Evolutionary conservation across 805 yeast species (phyloP).

Genomic region (Millerozyma miso): DNA sequence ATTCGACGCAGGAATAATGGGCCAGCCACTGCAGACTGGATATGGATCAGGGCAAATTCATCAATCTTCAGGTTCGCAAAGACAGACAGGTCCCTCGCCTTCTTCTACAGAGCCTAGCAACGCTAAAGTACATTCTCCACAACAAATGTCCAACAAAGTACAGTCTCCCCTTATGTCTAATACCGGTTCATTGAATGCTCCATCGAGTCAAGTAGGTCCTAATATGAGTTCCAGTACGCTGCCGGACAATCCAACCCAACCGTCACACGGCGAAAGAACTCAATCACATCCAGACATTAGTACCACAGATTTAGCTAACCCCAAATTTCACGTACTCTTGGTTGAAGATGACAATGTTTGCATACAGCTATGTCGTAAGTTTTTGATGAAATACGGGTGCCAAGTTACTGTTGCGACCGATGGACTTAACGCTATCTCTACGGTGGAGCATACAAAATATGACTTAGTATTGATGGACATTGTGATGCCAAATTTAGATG

Average conservation of each 20-base stretch:
- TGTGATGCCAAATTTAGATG: conserved; percentile 84
- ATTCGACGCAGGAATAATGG: background rate
- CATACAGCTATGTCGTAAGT: conserved; percentile 76
- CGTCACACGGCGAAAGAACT: conserved; percentile 1
- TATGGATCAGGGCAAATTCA: conserved; percentile 4
- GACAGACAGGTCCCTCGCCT: conserved; percentile 7
- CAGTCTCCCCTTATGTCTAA: conserved; percentile 12
- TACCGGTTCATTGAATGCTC: conserved; percentile 3
- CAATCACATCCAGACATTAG: conserved; percentile 11
- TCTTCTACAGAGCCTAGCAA: conserved; percentile 9
- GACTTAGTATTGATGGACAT: conserved; percentile 84
- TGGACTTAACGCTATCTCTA: conserved; percentile 83
- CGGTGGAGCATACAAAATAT: conserved; percentile 64
- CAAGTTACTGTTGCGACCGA: conserved; percentile 90
- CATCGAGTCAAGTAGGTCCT: conserved; percentile 4
- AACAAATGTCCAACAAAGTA: conserved; percentile 6
- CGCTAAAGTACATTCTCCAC: conserved; percentile 15
- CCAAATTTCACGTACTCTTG: conserved; percentile 64
- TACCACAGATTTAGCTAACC: conserved; percentile 26
- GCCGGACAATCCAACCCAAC: conserved; percentile 1
- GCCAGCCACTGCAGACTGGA: conserved; percentile 1
- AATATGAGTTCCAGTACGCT: conserved; percentile 1
- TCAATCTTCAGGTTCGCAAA: background rate
- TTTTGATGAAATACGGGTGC: conserved; percentile 83
- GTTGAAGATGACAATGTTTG: conserved; percentile 84